Evolutionary conservation across 805 yeast species (phyloP).

Genomic region (Tetrapisispora phaffii): DNA sequence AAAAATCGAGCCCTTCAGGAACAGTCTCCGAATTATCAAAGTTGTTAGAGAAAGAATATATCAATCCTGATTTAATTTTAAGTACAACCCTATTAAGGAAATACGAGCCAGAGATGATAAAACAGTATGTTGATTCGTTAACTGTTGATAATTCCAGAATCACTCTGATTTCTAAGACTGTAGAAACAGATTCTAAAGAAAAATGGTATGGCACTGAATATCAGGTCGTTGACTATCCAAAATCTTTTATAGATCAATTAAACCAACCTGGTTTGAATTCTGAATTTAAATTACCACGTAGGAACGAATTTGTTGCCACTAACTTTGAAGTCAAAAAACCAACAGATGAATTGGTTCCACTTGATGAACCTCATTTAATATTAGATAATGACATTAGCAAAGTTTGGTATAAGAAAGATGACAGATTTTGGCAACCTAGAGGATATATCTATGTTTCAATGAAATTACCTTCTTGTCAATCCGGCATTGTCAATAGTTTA

Average conservation of each 20-base stretch:
- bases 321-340: slow-evolving; percentile 52
- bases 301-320: slow-evolving; percentile 76
- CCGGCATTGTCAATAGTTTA: slow-evolving; percentile 49
- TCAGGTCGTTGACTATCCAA: slow-evolving; percentile 37
- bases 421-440: slow-evolving; percentile 80
- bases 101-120: slow-evolving; percentile 47
- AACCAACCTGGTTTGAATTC: slow-evolving; percentile 24
- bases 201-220: slow-evolving; percentile 91
- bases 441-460: slow-evolving; percentile 59
- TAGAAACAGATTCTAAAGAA: slow-evolving; percentile 47
- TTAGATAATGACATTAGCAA: slow-evolving; percentile 39
- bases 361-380: slow-evolving; percentile 53
- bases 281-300: slow-evolving; percentile 50
- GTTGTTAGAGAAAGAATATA: slow-evolving; percentile 43
- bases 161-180: slow-evolving; percentile 42
- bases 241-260: slow-evolving; percentile 30
- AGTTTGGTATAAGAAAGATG: slow-evolving; percentile 87
- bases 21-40: slow-evolving; percentile 66
- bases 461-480: slow-evolving; percentile 52
- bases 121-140: slow-evolving; percentile 40
- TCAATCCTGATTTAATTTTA: slow-evolving; percentile 59
- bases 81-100: slow-evolving; percentile 46
- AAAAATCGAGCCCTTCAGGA: slow-evolving; percentile 59
- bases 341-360: slow-evolving; percentile 23
- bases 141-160: slow-evolving; percentile 52